Evolutionary conservation across 1,284 basidiomycete genomes (phyloP), one percentile per base, ranked within the genome.

Genomic region (Peniophora sp.): DNA sequence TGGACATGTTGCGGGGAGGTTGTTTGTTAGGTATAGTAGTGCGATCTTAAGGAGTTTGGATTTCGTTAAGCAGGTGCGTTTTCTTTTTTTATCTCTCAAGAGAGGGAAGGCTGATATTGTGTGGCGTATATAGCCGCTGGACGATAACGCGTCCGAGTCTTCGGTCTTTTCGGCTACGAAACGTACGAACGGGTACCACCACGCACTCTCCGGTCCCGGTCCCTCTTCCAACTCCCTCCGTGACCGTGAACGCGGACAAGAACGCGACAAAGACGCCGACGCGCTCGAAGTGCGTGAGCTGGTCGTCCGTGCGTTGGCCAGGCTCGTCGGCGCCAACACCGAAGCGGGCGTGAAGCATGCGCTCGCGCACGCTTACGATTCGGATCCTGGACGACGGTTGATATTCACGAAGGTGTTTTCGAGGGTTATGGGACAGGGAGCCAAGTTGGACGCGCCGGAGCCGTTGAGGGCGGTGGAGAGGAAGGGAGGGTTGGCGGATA

Each of bases 341-440:
- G 90, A 96, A 60, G 87, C 83, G 56, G 92, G 92, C 12, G 81
- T 96, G 59, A 93, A 94, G 65, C 90, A 93, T 64, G 93, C 89
- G 61, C 77, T 96, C 24, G 71, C 82, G 1, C 69, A 91, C 51
- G 90, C 88, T 2, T 94, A 92, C 59, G 85, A 92, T 59, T 69
- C 75, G 24, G 88, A 95, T 61, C 72, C 77, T 16, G 69, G 79
- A 24, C 85, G 89, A 60, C 81, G 92, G 35, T 76, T 81, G 2
- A 90, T 93, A 22, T 96, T 95, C 62, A 84, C 92, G 50, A 84
- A 89, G 61, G 84, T 94, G n/a, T 91, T 95, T 66, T 83, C 89
- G 46, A 81, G 88, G 47, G 90, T 94, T 3, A 76, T 97, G 48
- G 79, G 84, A 14, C 85, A 89, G 59, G 91, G 90, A 17, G 83